Percentiles rank a stretch among this genome's conserved stretches.
Conservation (phyloP, 805 yeast species). For the Teunomyces gatunensis region DNA sequence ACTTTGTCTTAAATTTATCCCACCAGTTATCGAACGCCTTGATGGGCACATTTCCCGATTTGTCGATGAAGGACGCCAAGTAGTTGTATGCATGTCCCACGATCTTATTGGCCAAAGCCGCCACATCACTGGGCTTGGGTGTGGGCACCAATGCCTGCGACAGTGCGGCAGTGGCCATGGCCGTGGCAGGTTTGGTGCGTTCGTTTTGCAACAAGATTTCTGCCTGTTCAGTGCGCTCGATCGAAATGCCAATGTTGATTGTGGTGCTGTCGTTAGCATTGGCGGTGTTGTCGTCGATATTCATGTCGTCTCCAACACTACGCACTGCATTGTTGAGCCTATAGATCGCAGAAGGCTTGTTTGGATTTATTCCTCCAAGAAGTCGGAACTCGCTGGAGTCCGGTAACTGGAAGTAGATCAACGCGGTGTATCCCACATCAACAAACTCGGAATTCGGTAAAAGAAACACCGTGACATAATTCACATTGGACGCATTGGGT, state of each 20-base stretch:
- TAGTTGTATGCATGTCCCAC: conserved; percentile 91
- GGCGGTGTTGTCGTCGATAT: conserved; percentile 26
- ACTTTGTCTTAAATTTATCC: conserved; percentile 77
- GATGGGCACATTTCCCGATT: conserved; percentile 78
- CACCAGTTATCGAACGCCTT: conserved; percentile 93
- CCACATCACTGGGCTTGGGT: conserved; percentile 30
- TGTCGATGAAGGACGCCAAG: conserved; percentile 81
- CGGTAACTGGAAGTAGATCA: conserved; percentile 85
- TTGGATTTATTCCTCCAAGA: conserved; percentile 58
- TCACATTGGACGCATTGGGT: conserved; percentile 60
- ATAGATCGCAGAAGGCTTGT: conserved; percentile 90
- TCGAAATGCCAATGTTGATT: conserved; percentile 76
- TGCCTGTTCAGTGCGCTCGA: conserved; percentile 75
- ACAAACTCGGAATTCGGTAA: conserved; percentile 70
- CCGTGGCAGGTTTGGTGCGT: conserved; percentile 18
- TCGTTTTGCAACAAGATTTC: conserved; percentile 50
- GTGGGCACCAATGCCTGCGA: conserved; percentile 21
- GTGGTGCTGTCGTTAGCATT: conserved; percentile 26
- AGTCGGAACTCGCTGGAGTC: conserved; percentile 57
- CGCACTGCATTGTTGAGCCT: conserved; percentile 52
- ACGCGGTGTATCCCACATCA: conserved; percentile 73
- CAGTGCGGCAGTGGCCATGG: conserved; percentile 1
- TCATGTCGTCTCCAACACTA: conserved; percentile 37
- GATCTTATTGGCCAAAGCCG: conserved; percentile 77
- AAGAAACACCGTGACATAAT: conserved; percentile 80